Evolutionary conservation across 2,329 filamentous ascomycete species (phyloP).

Genomic region (Penicillium sp.): DNA sequence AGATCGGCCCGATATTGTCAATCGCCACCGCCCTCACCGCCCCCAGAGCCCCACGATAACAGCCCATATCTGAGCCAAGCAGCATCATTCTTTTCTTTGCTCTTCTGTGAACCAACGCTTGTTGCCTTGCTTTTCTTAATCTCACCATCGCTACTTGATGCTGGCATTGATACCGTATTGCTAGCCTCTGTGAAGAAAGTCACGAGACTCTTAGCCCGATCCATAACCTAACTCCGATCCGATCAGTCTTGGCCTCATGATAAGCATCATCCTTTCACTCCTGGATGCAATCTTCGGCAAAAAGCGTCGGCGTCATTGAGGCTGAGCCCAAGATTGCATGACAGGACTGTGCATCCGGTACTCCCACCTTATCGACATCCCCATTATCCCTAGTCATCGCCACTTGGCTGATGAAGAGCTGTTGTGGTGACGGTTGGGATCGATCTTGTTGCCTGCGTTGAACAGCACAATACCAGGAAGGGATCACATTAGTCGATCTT

Average conservation of each 20-base stretch:
- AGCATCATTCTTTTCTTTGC: constrained; percentile 1
- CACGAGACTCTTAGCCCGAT: constrained; percentile 8
- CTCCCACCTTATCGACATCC: no score
- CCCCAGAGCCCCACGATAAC: constrained; percentile 9
- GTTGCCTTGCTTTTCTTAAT: background rate
- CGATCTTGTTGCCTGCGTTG: constrained; percentile 30
- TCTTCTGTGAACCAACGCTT: background rate
- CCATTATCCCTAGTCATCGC: constrained; percentile 10
- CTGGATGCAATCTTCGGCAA: constrained; percentile 13
- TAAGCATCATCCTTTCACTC: constrained; percentile 12
- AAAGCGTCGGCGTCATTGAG: constrained; percentile 11
- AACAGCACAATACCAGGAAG: background rate
- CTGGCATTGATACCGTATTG: background rate
- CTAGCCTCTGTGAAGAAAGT: background rate
- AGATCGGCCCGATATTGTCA: constrained; percentile 6
- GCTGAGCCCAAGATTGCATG: constrained; percentile 3
- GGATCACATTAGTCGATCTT: background rate
- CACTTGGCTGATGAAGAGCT: constrained; percentile 35
- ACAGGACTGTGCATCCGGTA: background rate
- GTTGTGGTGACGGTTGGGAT: constrained; percentile 35
- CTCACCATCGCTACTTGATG: background rate
- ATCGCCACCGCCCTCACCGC: constrained; percentile 12
- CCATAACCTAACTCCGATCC: background rate
- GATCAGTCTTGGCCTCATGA: constrained; percentile 13
- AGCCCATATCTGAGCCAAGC: constrained; percentile 4